These are phyloP conservation scores for Epichloe festucae DNA, from an alignment of 2,329 filamentous ascomycete species.

Conservation along the genomic window DNA sequence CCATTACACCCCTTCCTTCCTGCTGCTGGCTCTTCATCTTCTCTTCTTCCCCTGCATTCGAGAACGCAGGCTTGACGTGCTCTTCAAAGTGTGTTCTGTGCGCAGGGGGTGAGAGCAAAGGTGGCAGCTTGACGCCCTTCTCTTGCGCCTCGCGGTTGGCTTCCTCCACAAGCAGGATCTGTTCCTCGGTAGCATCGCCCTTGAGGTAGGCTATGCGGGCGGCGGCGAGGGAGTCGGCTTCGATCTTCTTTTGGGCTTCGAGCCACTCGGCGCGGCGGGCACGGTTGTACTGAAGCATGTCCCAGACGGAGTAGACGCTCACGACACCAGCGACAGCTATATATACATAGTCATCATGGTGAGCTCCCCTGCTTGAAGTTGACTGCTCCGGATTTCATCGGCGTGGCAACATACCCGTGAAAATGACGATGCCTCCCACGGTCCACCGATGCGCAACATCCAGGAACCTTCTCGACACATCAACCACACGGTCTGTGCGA, in stretches of 20 bases:
- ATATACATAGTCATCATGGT: too few species aligned
- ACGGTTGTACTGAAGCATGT: slow-evolving; percentile 49
- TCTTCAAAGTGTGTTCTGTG: slow-evolving; percentile 25
- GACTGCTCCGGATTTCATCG: not conserved
- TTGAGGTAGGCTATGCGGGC: slow-evolving; percentile 49
- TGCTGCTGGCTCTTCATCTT: slow-evolving; percentile 9
- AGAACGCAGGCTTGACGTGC: slow-evolving; percentile 19
- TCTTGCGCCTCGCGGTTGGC: slow-evolving; percentile 35
- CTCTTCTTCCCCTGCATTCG: slow-evolving; percentile 10
- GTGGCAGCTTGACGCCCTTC: slow-evolving; percentile 34
- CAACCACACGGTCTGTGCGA: slow-evolving; percentile 36
- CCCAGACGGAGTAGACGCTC: slow-evolving; percentile 45
- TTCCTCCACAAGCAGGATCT: slow-evolving; percentile 43
- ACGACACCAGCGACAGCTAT: slow-evolving; percentile 41
- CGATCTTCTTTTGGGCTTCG: slow-evolving; percentile 39
- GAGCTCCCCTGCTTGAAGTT: too few species aligned
- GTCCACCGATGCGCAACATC: slow-evolving; percentile 44
- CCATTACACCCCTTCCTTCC: slow-evolving; percentile 24
- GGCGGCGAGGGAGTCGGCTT: slow-evolving; percentile 41
- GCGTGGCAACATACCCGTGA: slow-evolving; percentile 35
- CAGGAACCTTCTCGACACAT: slow-evolving; percentile 34
- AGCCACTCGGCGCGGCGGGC: slow-evolving; percentile 46
- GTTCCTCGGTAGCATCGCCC: slow-evolving; percentile 41
- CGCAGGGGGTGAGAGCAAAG: slow-evolving; percentile 32
- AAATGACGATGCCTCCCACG: slow-evolving; percentile 39